Base-by-base conservation (phyloP, 805 yeast genomes). In the Komagataella ulmi region DNA sequence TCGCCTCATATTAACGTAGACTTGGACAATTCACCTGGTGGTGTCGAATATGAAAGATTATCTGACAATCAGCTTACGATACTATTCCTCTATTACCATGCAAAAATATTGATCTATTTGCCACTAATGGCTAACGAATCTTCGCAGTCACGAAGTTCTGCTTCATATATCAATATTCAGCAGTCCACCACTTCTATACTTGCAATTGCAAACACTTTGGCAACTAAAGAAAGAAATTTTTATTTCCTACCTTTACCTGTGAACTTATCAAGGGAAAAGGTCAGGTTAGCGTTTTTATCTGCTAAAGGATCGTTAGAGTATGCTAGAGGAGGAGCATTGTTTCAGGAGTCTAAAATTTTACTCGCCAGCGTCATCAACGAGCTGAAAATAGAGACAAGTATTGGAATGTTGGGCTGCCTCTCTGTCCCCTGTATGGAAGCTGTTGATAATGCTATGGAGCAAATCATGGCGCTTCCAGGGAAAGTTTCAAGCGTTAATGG, bases 241-340 rank as follows among this genome's bases (percentile, higher is more conserved):
- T 65, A 67, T 50, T 69, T 77, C 46, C 61, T 83, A 7, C 85
- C 90, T 0, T 62, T 84, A 10, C 90, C 93, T 0, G 62, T 82
- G 48, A 83, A 82, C 56, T 65, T 79, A 7, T 70, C 85, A 0
- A 65, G 88, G 54, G 79, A 82, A 54, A 79, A 77, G 58, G 80
- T 86, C 2, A 68, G 88, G 49, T 74, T 82, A 55, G 72, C 85
- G 0, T 67, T 85, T 30, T 58, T 84, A 48, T 84, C 83, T 24
- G 88, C 89, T 0, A 79, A 79, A 55, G 89, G 95, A 14, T 79
- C 88, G 0, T 69, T 89, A 52, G 96, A 88, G 55, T 88, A 86
- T 61, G 81, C 87, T 2, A 80, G 87, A 61, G 88, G 89, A 44
- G 96, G 96, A 0, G 81, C 91, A 1, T 65, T 88, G 51, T 81